Evolutionary conservation across 1,139 yeast genomes (phyloP), one percentile per base, ranked within the genome.

Genomic region (Meyerozyma sp.): DNA sequence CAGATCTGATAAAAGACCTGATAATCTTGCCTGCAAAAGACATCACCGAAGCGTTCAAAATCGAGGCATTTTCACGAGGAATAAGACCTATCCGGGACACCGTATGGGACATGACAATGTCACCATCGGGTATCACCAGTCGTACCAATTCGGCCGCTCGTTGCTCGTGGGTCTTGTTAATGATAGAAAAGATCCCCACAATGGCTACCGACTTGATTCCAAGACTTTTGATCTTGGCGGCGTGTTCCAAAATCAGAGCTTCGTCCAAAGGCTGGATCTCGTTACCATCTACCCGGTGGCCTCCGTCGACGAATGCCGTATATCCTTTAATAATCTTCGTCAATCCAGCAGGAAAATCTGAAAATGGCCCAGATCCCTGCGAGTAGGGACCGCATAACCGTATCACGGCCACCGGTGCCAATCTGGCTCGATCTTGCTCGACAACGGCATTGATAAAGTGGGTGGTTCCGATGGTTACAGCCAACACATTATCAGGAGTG

Each of bases 381-480:
- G 72, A 60, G 44, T 66, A 71, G 3, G 69, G 66, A 1, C 73
- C 69, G 43, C 68, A 64, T 14, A 71, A 45, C 44, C 76, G 54
- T 9, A 70, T 37, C 3, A 70, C 73, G 1, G 72, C 75, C 13
- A 70, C 74, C 34, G 52, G 56, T n/a, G 64, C 68, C 45, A 70
- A 50, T 18, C 71, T 51, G 8, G 66, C 62, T 16, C 51, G 48
- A 48, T 70, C 75, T 42, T 67, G 63, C 45, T 70, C 76, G 8
- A 71, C 58, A 14, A 71, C 71, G 3, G 75, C 74, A 55, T 70
- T 70, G 46, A 70, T 68, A 55, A 70, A 70, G 47, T 70, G 76
- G 2, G 75, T 70, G 5, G 76, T 70, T 14, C 76, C 76, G 41
- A 70, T 70, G 0, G 74, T 66, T 7, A 70, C 67, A 2, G 71